phyloP scores from a whole-genome alignment of 1,284 basidiomycete genomes.

The Cutaneotrichosporon dermatis region DNA sequence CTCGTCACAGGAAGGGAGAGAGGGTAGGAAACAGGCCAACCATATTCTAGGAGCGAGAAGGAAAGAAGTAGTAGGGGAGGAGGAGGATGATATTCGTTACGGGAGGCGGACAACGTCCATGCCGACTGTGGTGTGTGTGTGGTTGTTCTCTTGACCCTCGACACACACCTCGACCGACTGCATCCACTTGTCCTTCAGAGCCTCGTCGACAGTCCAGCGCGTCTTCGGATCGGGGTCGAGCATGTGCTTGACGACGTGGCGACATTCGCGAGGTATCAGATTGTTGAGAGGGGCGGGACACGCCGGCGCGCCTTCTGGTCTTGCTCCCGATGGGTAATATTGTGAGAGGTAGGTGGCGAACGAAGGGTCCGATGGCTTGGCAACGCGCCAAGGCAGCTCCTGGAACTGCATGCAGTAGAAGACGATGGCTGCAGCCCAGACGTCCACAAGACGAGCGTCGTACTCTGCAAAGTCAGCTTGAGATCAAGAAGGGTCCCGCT shows the following conservation, averaged over 20 bases:
- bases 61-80: not conserved
- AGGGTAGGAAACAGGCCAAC: not conserved
- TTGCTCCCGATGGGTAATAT: conserved; percentile 48
- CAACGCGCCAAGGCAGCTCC: conserved; percentile 94
- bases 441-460: conserved; percentile 92
- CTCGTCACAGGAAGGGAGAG: not conserved
- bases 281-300: conserved; percentile 63
- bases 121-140: conserved; percentile 39
- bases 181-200: conserved; percentile 79
- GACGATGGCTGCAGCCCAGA: conserved; percentile 95
- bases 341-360: conserved; percentile 78
- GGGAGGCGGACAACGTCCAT: conserved; percentile 32
- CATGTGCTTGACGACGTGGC: conserved; percentile 86
- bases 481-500: conserved; percentile 44
- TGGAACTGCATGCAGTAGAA: conserved; percentile 98
- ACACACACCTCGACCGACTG: conserved; percentile 60
- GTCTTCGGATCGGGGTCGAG: conserved; percentile 87
- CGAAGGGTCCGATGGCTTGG: conserved; percentile 75
- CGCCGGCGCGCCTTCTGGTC: conserved; percentile 17
- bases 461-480: conserved; percentile 64
- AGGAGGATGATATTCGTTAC: not conserved
- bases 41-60: too few relatives aligned
- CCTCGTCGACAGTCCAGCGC: conserved; percentile 75
- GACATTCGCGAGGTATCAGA: conserved; percentile 77
- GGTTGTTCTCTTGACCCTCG: conserved; percentile 40